phyloP scores from a whole-genome alignment of 1,284 basidiomycete genomes.

The Leccinum griseonigrum region DNA sequence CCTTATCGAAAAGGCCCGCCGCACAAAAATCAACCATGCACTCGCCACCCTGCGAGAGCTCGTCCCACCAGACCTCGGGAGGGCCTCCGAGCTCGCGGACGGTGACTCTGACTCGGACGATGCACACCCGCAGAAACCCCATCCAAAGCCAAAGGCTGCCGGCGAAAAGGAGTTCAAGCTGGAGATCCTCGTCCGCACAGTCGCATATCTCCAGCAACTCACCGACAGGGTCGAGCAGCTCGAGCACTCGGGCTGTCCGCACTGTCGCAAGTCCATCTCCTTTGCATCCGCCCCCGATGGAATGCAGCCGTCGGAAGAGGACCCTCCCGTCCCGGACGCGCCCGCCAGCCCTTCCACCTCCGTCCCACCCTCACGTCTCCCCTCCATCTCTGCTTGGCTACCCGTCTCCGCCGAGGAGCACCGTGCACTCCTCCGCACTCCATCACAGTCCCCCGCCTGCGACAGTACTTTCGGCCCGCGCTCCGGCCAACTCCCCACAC shows the following conservation, averaged over 20 bases:
- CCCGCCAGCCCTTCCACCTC: slow-evolving; percentile 8
- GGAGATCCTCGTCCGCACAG: slow-evolving; percentile 73
- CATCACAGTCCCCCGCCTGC: slow-evolving; percentile 8
- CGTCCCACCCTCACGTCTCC: slow-evolving; percentile 34
- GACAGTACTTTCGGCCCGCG: slow-evolving; percentile 2
- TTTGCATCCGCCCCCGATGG: background rate
- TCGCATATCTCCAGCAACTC: slow-evolving; percentile 66
- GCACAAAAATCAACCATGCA: slow-evolving; percentile 83
- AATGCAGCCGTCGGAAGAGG: background rate
- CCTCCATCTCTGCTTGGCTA: slow-evolving; percentile 49
- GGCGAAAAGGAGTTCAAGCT: slow-evolving; percentile 79
- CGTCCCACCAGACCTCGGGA: slow-evolving; percentile 54
- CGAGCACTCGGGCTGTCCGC: slow-evolving; percentile 39
- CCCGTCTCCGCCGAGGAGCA: slow-evolving; percentile 17
- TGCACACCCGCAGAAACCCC: slow-evolving; percentile 22
- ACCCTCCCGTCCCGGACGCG: background rate
- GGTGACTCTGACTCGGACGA: slow-evolving; percentile 32
- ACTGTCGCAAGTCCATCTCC: slow-evolving; percentile 29
- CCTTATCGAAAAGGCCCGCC: slow-evolving; percentile 77
- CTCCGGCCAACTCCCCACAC: slow-evolving; percentile 42
- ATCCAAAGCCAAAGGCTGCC: slow-evolving; percentile 40
- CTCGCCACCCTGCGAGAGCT: slow-evolving; percentile 63
- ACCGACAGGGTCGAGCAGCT: slow-evolving; percentile 46
- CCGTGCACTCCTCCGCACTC: background rate
- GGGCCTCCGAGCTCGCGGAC: slow-evolving; percentile 18